phyloP scores from a whole-genome alignment of 2,329 filamentous ascomycete genomes.

The Diplodia mutila region DNA sequence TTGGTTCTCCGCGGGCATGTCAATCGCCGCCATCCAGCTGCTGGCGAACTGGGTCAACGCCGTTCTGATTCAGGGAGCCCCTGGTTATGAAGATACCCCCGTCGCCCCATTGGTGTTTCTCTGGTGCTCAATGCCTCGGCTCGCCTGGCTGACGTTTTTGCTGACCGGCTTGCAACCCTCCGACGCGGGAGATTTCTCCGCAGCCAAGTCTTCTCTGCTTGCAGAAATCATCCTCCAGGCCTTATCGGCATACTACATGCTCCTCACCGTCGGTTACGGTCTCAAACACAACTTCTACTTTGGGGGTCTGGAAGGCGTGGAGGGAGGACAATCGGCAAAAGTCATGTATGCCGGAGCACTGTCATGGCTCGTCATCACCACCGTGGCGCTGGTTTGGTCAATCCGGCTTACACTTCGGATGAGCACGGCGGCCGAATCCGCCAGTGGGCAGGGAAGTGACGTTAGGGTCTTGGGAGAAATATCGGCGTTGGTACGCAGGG shows the following conservation, averaged over 20 bases:
- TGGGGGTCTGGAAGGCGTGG: conserved; percentile 27
- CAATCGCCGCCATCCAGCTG: conserved; percentile 33
- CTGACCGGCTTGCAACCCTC: conserved; percentile 29
- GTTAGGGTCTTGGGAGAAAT: conserved; percentile 25
- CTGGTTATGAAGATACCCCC: conserved; percentile 33
- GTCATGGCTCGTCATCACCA: conserved; percentile 33
- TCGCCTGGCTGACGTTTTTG: conserved; percentile 33
- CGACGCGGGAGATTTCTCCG: conserved; percentile 27
- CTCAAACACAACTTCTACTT: conserved; percentile 36
- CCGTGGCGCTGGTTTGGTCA: conserved; percentile 23
- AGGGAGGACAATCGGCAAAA: conserved; percentile 30
- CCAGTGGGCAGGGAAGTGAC: no score
- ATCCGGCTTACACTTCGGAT: conserved; percentile 22
- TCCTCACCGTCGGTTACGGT: conserved; percentile 37
- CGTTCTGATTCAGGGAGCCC: conserved; percentile 31
- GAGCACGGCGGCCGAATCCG: conserved; percentile 4
- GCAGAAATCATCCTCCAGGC: conserved; percentile 36
- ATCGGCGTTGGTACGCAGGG: conserved; percentile 20
- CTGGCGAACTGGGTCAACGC: conserved; percentile 33
- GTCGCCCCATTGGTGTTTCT: conserved; percentile 35
- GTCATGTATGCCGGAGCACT: conserved; percentile 39
- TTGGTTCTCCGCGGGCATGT: conserved; percentile 33
- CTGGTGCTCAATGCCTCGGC: conserved; percentile 40
- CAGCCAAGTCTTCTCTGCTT: conserved; percentile 31
- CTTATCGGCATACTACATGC: conserved; percentile 32